phyloP scores from a whole-genome alignment of 1,284 basidiomycete genomes.

The Cutaneotrichosporon mucoides region DNA sequence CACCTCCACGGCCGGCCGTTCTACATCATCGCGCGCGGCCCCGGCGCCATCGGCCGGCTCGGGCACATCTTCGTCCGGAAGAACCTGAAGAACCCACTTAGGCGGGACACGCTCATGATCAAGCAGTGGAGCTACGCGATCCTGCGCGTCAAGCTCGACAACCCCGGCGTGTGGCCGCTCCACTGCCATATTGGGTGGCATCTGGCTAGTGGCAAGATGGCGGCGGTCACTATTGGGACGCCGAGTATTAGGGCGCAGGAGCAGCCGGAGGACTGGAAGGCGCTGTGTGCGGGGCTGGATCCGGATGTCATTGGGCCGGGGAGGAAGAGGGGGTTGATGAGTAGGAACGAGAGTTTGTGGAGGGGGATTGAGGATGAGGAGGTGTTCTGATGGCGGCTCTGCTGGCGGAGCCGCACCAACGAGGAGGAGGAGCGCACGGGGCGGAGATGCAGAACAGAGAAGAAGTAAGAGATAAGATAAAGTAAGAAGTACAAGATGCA shows the following conservation, averaged over 20 bases:
- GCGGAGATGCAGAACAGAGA: no score
- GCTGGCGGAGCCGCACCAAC: no score
- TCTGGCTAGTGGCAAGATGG: constrained; percentile 21
- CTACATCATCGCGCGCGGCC: constrained; percentile 41
- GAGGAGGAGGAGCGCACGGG: no score
- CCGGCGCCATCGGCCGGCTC: constrained; percentile 27
- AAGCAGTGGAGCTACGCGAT: constrained; percentile 27
- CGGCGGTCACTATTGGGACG: background rate
- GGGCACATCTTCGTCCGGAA: constrained; percentile 11
- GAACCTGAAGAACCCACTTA: constrained; percentile 42
- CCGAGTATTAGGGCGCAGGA: background rate
- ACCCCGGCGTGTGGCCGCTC: constrained; percentile 27
- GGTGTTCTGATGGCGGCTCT: no score
- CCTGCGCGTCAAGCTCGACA: constrained; percentile 26
- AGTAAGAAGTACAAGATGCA: no score
- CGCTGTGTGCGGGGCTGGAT: constrained; percentile 5
- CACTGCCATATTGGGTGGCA: constrained; percentile 36
- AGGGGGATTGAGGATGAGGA: no score
- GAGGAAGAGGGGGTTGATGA: background rate
- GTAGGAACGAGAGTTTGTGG: background rate
- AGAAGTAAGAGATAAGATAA: no score
- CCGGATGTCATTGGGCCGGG: constrained; percentile 2
- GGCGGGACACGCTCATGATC: constrained; percentile 44
- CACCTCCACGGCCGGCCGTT: constrained; percentile 36
- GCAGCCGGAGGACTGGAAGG: constrained; percentile 5